phyloP scores from a whole-genome alignment of 2,329 filamentous ascomycete species.

The Aspergillus proliferans region DNA sequence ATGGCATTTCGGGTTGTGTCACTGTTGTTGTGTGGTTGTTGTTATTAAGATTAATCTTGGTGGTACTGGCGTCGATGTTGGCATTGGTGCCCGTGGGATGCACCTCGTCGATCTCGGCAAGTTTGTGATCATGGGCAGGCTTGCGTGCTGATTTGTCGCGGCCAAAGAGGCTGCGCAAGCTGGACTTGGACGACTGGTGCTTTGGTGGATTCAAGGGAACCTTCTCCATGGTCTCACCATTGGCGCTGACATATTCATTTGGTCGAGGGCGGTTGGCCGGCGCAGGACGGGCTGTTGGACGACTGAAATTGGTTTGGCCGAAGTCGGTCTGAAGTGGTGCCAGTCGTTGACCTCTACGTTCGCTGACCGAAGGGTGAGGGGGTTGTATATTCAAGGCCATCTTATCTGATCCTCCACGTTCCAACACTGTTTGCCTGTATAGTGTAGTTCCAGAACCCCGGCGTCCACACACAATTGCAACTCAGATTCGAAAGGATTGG shows the following conservation, averaged over 20 bases:
- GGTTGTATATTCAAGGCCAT: slow-evolving; percentile 14
- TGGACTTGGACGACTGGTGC: slow-evolving; percentile 31
- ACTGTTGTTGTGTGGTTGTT: slow-evolving; percentile 6
- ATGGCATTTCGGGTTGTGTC: slow-evolving; percentile 10
- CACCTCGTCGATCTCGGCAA: slow-evolving; percentile 29
- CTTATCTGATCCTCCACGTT: not conserved
- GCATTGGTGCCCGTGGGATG: not conserved
- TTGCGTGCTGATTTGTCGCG: slow-evolving; percentile 29
- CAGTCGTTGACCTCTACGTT: slow-evolving; percentile 32
- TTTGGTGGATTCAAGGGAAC: slow-evolving; percentile 29
- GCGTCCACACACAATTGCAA: not conserved
- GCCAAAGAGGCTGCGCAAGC: slow-evolving; percentile 31
- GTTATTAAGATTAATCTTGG: not conserved
- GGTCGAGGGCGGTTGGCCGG: slow-evolving; percentile 28
- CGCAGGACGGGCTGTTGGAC: slow-evolving; percentile 16
- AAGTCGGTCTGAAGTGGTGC: slow-evolving; percentile 28
- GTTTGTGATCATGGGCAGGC: slow-evolving; percentile 19
- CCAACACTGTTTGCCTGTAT: too few species aligned
- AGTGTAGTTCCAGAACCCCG: too few species aligned
- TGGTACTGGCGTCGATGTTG: not conserved
- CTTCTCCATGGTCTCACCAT: slow-evolving; percentile 20
- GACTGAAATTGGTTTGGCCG: slow-evolving; percentile 22
- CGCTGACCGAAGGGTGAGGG: slow-evolving; percentile 24
- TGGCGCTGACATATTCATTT: slow-evolving; percentile 21
- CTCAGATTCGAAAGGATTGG: not conserved